Base-by-base conservation (phyloP, 2,329 filamentous ascomycete species). In the Microsporum audouinii region DNA sequence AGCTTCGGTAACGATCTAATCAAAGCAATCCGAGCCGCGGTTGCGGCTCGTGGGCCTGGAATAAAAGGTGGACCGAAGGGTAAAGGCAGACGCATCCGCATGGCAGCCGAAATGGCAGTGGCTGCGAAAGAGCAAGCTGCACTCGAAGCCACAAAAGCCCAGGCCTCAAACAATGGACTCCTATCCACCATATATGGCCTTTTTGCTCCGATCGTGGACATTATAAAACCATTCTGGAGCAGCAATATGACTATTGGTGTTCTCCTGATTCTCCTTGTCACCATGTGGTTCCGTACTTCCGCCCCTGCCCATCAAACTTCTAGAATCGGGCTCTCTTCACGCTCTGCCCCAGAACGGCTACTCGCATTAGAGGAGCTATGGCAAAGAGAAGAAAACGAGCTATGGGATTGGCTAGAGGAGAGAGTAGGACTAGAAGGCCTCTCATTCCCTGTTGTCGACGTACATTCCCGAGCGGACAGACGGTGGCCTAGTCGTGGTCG, bases 341-440 rank as follows among this genome's bases (percentile, higher is more conserved):
- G 78, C 61, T 69, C 75, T 0, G 70, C 77, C 2, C 82, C 88
- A 0, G 85, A 91, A 60, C 83, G 91, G 4, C 76, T 91, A 14
- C 85, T 87, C 1, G 90, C 89, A 0, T 97, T 96, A 71, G 91
- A 97, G 66, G 89, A 96, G 74, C 88, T 97, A 70, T 99, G 92
- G 91, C 82, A 85, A 39, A 80, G 84, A 45, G 90, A 96, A 72
- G 91, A 96, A 71, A 89, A 84, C 65, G 89, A 94, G 68, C 77
- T 96, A 7, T 96, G 91, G 91, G 86, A 89, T 62, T 96, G 91
- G 91, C 77, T 96, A 3, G 91, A 96, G 72, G 89, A 95, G 68
- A 82, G 91, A 17, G 86, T 90, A 1, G 88, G 89, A 1, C 77
- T 94, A 71, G 87, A 90, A 61, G 77, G 78, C 2, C 70, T 77